A percentile compares a stretch with the other conserved stretches of the same genome.
These are phyloP conservation scores for Xylaria sp. DNA, from an alignment of 495 filamentous ascomycete genomes.

Conservation along the genomic window DNA sequence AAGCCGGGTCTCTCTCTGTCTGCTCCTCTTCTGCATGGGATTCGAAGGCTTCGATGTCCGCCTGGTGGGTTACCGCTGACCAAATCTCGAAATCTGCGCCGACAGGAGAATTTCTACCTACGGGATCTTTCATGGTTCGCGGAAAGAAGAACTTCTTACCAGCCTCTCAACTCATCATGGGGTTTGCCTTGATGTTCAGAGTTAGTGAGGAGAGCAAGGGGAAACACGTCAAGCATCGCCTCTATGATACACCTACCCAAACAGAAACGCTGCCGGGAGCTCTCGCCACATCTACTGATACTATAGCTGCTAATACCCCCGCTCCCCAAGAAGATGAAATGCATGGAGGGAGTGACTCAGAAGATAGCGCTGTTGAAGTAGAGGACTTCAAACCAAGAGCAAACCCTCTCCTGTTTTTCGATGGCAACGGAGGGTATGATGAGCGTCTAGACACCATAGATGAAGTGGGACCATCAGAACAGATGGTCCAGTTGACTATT, in stretches of 20 bases:
- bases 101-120: conserved; percentile 77
- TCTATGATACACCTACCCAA: conserved; percentile 54
- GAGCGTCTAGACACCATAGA: conserved; percentile 29
- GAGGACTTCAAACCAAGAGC: conserved; percentile 42
- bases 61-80: conserved; percentile 89
- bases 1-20: conserved; percentile 85
- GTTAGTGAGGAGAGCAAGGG: conserved; percentile 87
- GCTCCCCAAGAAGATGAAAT: conserved; percentile 16
- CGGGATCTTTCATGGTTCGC: conserved; percentile 77
- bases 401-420: conserved; percentile 55
- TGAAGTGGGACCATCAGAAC: conserved; percentile 37
- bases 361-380: conserved; percentile 31
- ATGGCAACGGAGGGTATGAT: conserved; percentile 35
- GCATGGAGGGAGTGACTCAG: conserved; percentile 31
- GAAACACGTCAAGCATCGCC: conserved; percentile 76
- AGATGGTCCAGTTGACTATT: conserved; percentile 43
- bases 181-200: conserved; percentile 85
- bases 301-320: conserved; percentile 8
- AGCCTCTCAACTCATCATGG: conserved; percentile 85
- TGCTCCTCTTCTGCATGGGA: conserved; percentile 91
- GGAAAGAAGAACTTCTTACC: conserved; percentile 91
- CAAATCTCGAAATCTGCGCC: conserved; percentile 85
- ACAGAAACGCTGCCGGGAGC: conserved; percentile 15
- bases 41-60: conserved; percentile 91
- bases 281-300: conserved; percentile 12